Evolutionary conservation across 2,329 filamentous ascomycete genomes (phyloP), one percentile per base, ranked within the genome.

Genomic region (Talaromyces sp.): DNA sequence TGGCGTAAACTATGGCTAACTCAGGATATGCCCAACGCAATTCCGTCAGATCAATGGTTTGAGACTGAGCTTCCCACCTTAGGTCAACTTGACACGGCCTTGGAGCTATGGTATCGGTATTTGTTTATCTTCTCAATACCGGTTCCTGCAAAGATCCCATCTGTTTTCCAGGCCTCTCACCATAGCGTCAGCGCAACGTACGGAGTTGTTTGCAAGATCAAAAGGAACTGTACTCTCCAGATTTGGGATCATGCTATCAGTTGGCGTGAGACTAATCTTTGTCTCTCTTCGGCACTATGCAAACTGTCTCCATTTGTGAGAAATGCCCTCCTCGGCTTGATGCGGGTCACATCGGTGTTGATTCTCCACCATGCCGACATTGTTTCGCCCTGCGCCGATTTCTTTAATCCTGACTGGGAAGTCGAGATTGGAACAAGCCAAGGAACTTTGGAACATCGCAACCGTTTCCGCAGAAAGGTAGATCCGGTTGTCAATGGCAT

Each of bases 401-500:
- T 85, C 69, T 87, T 86, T 73, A 87, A 86, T 65, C 84, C 84
- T 1, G 83, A 82, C 55, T 87, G 84, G 84, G 84, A 87, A 65
- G 77, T 82, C 3, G 84, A 87, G 65, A 82, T 86, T 27, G 84
- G 84, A 43, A 85, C 82, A 12, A 79, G 80, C 58, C 80, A 85
- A 64, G 84, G 84, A 19, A 75, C 76, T 17, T 76, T 85, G 46
- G 80, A 82, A 59, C 83, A 84, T 66, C 80, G 82, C 62, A 84
- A 83, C 61, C 75, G 77, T 9, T 86, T 85, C 75, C 75, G 75
- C 53, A 79, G 83, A 56, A 86, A 86, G 67, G 82, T 88, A 50
- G 84, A 87, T 63, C 85, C 85, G 1, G 83, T 88, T 38, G 84
- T 87, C 64, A 88, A 88, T 66, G 85, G 85, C 56, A 86, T 87